Conservation (phyloP, 2,329 filamentous ascomycete genomes). For the Trichoderma sp. region DNA sequence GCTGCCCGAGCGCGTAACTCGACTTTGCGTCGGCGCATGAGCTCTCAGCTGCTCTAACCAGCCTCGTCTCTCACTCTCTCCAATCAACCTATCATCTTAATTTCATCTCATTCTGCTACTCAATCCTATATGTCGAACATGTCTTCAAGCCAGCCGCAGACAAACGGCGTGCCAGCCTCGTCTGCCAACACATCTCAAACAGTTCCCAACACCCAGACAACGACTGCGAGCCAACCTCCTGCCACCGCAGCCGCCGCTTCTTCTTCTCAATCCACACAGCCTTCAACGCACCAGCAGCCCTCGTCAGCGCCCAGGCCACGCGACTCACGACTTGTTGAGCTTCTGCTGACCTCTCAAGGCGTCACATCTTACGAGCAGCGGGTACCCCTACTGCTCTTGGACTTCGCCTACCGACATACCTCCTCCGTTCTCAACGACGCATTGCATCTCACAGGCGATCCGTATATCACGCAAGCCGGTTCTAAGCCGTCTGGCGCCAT, state of each 20-base stretch:
- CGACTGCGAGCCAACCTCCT: constrained; percentile 34
- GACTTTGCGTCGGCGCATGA: background rate
- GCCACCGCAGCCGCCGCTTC: constrained; percentile 28
- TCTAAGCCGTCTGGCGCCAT: constrained; percentile 53
- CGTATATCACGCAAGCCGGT: constrained; percentile 62
- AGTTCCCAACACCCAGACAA: constrained; percentile 41
- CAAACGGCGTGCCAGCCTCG: constrained; percentile 54
- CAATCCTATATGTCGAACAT: constrained; percentile 29
- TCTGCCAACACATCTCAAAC: constrained; percentile 44
- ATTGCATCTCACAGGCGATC: constrained; percentile 67
- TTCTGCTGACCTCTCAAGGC: constrained; percentile 76
- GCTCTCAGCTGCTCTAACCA: background rate
- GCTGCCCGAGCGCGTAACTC: background rate
- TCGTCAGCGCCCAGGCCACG: constrained; percentile 62
- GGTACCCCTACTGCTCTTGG: constrained; percentile 78
- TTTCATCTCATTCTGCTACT: background rate
- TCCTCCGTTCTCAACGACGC: constrained; percentile 71
- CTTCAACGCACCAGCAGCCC: constrained; percentile 32
- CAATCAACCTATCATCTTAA: background rate
- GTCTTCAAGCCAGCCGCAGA: constrained; percentile 49
- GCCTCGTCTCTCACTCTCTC: background rate
- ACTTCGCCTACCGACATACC: constrained; percentile 84
- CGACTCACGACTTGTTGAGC: constrained; percentile 77
- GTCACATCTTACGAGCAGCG: constrained; percentile 80
- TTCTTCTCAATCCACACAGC: constrained; percentile 28